Base-by-base conservation (phyloP, 2,329 filamentous ascomycete genomes). In the Exophiala lecanii-corni region DNA sequence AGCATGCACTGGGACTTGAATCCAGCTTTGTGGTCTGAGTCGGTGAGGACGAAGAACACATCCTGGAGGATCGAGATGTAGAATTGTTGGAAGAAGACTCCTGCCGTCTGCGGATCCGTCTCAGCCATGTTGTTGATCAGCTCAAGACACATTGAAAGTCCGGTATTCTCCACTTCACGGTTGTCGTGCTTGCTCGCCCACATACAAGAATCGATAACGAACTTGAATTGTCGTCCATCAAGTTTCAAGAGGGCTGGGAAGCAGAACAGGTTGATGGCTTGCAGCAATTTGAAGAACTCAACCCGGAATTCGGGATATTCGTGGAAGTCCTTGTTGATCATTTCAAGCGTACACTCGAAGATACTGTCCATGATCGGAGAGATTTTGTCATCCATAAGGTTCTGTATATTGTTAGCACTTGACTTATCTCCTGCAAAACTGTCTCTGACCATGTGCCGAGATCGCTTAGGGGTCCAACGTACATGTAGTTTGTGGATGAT, bases 171-270 rank as follows among this genome's bases (percentile, higher is more conserved):
- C 20, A 98, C 92, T 62, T 96, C 89, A 48, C 92, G 86, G 69
- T 98, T 98, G 71, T 98, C 92, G 67, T 98, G 92, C 74, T 98
- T 98, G 73, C 91, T 96, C n/a, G 94, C 92, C 94, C 92, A 98
- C 76, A 97, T 89, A 74, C 94, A 98, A 25, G 91, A 94, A 66
- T 98, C 92, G 55, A 98, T 97, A 58, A 98, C 89, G 61, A 97
- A 94, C 71, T 98, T 98, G 80, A 98, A 98, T 62, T 96, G 92
- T 47, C 88, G 82, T 59, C 87, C 91, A 62, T 98, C 91, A 23
- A 98, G 81, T 67, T 94, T 94, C 54, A 98, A 76, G 16, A 98
- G 77, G 1, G 92, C 84, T 36, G 88, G 88, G 81, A 98, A 98
- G 68, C 92, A 98, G 65, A 94, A 88, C 36, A 97, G 72, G 66